A percentile compares a stretch with the other conserved stretches of the same genome.
phyloP scores from a whole-genome alignment of 345 rosid genomes.

The Euphorbia peplus region DNA sequence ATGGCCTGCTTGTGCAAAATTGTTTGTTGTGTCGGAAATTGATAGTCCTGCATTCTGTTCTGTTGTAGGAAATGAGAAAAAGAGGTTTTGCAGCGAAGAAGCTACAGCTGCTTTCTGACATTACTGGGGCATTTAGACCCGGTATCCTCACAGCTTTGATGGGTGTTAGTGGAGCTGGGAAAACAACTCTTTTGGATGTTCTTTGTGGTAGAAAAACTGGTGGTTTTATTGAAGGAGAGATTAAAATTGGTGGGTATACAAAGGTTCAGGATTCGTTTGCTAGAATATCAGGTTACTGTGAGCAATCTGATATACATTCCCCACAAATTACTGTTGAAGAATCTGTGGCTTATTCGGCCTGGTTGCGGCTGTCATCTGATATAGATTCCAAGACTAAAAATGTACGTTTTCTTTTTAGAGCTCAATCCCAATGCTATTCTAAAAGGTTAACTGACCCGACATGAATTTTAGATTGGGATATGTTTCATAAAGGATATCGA shows the following conservation, averaged over 20 bases:
- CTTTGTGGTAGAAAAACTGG: slow-evolving; percentile 80
- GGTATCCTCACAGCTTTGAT: slow-evolving; percentile 78
- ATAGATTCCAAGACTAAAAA: slow-evolving; percentile 51
- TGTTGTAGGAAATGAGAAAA: slow-evolving; percentile 51
- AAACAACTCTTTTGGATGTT: slow-evolving; percentile 83
- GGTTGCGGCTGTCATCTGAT: slow-evolving; percentile 67
- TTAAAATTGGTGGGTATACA: slow-evolving; percentile 58
- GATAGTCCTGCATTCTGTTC: not conserved
- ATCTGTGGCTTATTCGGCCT: slow-evolving; percentile 68
- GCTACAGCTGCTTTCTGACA: slow-evolving; percentile 59
- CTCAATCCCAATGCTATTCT: not conserved
- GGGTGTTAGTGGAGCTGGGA: slow-evolving; percentile 93
- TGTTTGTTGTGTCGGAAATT: too few relatives aligned
- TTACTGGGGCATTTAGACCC: slow-evolving; percentile 67
- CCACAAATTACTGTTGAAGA: slow-evolving; percentile 67
- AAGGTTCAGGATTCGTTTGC: slow-evolving; percentile 78
- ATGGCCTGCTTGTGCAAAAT: too few relatives aligned
- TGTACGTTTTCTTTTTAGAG: slow-evolving; percentile 45
- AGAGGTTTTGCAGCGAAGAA: slow-evolving; percentile 43
- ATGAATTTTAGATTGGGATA: too few relatives aligned
- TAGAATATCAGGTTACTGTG: slow-evolving; percentile 79
- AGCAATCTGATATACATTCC: slow-evolving; percentile 81
- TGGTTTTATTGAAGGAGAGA: slow-evolving; percentile 70
- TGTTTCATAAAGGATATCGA: too few relatives aligned
- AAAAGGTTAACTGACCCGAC: too few relatives aligned